Conservation (phyloP, 495 filamentous ascomycete species). For the Neurospora sp. region DNA sequence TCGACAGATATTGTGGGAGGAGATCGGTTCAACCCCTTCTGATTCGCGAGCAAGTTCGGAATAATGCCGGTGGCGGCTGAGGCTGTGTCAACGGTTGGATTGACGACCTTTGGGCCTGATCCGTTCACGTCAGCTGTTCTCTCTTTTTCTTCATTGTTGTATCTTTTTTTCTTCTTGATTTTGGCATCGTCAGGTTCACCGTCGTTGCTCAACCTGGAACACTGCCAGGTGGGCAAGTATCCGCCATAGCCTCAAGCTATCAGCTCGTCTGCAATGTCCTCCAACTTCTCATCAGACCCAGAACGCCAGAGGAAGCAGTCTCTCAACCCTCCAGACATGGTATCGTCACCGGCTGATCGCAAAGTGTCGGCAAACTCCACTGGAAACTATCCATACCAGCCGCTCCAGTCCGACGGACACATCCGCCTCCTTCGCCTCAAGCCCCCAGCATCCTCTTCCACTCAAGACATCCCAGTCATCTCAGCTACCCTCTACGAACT, state of each 20-base stretch:
- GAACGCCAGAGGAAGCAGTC: background rate
- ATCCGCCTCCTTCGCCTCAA: background rate
- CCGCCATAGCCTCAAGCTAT: background rate
- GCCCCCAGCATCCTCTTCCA: background rate
- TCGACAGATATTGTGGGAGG: background rate
- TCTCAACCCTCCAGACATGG: too few relatives aligned
- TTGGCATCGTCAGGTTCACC: too few relatives aligned
- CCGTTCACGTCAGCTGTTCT: too few relatives aligned
- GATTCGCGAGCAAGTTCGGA: background rate
- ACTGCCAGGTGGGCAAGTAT: too few relatives aligned
- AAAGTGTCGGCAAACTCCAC: background rate
- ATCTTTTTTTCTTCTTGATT: background rate
- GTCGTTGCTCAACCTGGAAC: too few relatives aligned
- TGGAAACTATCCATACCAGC: background rate
- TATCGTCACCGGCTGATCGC: too few relatives aligned
- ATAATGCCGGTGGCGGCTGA: background rate
- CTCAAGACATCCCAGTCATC: background rate
- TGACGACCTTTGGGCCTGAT: background rate
- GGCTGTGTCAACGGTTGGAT: background rate
- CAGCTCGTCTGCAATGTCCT: background rate
- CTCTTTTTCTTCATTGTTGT: background rate
- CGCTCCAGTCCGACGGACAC: background rate
- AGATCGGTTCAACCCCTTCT: background rate
- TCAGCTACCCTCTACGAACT: background rate
- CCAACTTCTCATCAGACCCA: background rate